Base-by-base conservation (phyloP, 768 basidiomycete species). In the Crucibulum laeve region DNA sequence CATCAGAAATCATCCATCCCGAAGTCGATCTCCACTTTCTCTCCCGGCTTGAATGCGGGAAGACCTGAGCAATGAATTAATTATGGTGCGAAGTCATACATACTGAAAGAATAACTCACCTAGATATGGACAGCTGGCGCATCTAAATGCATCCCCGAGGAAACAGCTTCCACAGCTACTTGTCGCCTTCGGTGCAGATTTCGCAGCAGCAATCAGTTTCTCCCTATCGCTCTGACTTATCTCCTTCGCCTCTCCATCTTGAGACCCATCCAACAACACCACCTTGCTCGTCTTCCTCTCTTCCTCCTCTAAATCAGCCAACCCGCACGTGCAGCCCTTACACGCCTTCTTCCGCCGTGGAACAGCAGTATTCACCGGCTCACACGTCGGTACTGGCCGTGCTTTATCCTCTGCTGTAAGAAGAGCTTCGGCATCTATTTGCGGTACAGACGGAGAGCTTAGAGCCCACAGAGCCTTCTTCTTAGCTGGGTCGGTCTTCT, bases 121-220 rank as follows among this genome's bases (percentile, higher is more conserved):
- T 35, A 91, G 72, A 66, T 97, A 99, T 22, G 96, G 96, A 63
- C 96, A 99, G 42, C 91, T 82, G 18, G 85, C 86, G 65, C 96
- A 99, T 58, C 96, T 74, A 70, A 99, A 99, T 2, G 96, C 96
- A 65, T 99, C 96, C 7, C 96, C 96, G 26, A 98, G 69, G 72
- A 91, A 98, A 72, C 96, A 99, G 69, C 76, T 97, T 13, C 94
- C 95, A 69, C 96, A 98, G 58, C 91, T 92, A 60, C 93, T 95
- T 43, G 93, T 97, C 26, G 89, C 91, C 69, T 91, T 90, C 10
- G 84, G 82, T 11, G 90, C 79, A 17, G 77, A 76, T 55, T 74
- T 78, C 1, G 84, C 87, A 6, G 87, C 87, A 32, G 68, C 63
- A 2, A 79, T 55, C 57, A 89, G 61, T 52, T 79, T 76, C 60